Evolutionary conservation across 768 basidiomycete species (phyloP), one percentile per base, ranked within the genome.

Genomic region (Tricholoma sp.): DNA sequence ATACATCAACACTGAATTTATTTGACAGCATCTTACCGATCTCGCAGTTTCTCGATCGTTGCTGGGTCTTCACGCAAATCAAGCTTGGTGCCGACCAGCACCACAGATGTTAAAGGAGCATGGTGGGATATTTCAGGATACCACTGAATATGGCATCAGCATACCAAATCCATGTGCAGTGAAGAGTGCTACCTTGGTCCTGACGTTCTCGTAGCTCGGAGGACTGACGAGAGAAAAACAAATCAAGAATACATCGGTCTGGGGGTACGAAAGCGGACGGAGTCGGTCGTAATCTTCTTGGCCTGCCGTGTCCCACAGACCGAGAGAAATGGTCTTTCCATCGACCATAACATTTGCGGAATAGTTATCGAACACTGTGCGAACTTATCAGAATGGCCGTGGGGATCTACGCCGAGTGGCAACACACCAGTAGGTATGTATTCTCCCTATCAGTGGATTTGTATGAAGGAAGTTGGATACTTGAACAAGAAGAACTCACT

Each of bases 231-330:
- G 83, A 50, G 94, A 96, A 79, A 99, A 99, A 74, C 97, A 99
- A 71, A 99, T 95, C 75, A 99, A 80, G 79, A 99, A 99, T 58
- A 99, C 94, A 72, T 99, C 96, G 43, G 97, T 98, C 76, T 98
- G 97, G 22, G 97, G 97, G 76, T 99, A 99, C 61, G 93, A 96
- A 65, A 99, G 83, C 52, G 97, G 97, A 64, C 97, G 88, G 64
- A 99, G 89, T 45, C 97, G 89, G 76, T 96, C 94, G 71, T 96
- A 99, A 78, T 99, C 96, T 74, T 99, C 97, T 76, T 99, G 97
- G 63, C 97, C 97, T 34, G 97, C 97, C n/a, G 97, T 99, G 82
- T 99, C 97, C 97, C 97, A 99, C 56, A 99, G 79, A 51, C 96
- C 96, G 56, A 98, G 85, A 59, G 94, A 97, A 68, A 98, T 95